Base-by-base conservation (phyloP, 805 yeast genomes). In the Ogataea populi-albae region DNA sequence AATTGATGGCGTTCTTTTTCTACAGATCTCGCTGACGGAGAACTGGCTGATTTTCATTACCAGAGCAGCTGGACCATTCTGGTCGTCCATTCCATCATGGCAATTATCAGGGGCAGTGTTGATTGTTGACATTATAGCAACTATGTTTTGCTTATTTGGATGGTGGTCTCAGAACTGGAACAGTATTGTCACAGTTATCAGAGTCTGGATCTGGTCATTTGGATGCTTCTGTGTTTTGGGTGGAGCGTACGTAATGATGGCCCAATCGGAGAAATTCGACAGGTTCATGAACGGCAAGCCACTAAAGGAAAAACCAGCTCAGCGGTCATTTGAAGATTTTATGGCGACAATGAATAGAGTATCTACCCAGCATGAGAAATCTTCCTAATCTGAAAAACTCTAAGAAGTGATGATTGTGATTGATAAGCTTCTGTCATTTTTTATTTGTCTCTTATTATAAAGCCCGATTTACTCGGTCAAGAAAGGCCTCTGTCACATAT, bases 81-180 rank as follows among this genome's bases (percentile, higher is more conserved):
- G 96, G 96, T 84, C 95, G 43, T 86, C 96, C 30, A 59, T 75
- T 42, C 96, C 96, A 73, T 88, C 96, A 31, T 88, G 96, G 96
- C 95, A 87, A 76, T 80, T 87, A 71, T 55, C 93, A 56, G 95
- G 95, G 73, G 96, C 96, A 57, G 95, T 87, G 57, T 75, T 85
- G 62, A 69, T 69, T 62, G 96, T 87, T 63, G 96, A 87, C 69
- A 69, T 87, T 73, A 69, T 88, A 57, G 95, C 96, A 52, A 88
- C 96, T 46, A 75, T 85, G 78, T 88, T 87, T 80, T 71, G 87
- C 59, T 68, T 87, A 62, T 88, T 86, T 80, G 96, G 96, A 57
- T 88, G 95, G 96, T 87, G 94, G 91, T 83, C 94, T 50, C 94
- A 86, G 70, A 88, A 88, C 80, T 86, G 93, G 88, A 88, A 91